Conservation (phyloP, 139 green algal species). For the Coelastrella sp. region DNA sequence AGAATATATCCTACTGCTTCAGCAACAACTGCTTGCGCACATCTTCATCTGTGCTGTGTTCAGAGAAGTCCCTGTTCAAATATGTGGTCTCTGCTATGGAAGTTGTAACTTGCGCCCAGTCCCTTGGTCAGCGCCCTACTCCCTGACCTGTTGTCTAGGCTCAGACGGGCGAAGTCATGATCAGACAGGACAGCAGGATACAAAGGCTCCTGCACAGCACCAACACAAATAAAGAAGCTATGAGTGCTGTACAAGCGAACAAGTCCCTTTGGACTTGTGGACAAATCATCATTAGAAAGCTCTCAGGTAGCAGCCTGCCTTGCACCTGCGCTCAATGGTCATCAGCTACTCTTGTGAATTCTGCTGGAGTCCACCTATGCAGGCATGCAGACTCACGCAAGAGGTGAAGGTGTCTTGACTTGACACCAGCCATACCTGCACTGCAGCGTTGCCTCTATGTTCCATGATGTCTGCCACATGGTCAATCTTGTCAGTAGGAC, state of each 20-base stretch:
- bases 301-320: too few relatives aligned
- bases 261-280: too few relatives aligned
- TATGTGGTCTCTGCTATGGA: slow-evolving; percentile 29
- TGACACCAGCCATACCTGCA: neutral
- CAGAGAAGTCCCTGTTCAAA: slow-evolving; percentile 37
- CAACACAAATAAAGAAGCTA: too few relatives aligned
- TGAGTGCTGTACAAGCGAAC: too few relatives aligned
- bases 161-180: neutral
- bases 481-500: slow-evolving; percentile 32
- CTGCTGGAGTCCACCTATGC: too few relatives aligned
- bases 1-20: too few relatives aligned
- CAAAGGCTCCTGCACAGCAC: neutral
- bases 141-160: slow-evolving; percentile 8
- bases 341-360: too few relatives aligned
- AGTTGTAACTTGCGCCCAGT: slow-evolving; percentile 21
- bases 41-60: neutral
- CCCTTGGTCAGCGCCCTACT: neutral
- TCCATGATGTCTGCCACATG: slow-evolving; percentile 41
- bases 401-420: too few relatives aligned
- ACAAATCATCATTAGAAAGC: too few relatives aligned
- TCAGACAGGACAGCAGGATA: slow-evolving; percentile 8
- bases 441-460: neutral
- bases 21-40: too few relatives aligned
- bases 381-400: too few relatives aligned
- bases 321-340: too few relatives aligned